A percentile compares a stretch with the other conserved stretches of the same genome.
Evolutionary conservation across 179 eudicot genomes (phyloP).

Genomic region (Beta corolliflora): DNA sequence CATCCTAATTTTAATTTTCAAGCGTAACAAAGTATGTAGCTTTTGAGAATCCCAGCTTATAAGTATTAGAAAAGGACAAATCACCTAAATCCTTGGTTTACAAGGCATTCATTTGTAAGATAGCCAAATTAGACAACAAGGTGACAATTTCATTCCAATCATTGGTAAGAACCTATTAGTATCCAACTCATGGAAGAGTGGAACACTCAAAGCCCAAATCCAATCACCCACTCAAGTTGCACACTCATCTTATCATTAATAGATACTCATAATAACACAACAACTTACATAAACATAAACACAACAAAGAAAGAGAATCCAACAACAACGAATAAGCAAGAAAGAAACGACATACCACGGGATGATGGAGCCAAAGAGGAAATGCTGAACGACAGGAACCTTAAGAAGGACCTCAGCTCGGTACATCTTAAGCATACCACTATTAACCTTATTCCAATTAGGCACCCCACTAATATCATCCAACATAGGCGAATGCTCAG

Average conservation of each 20-base stretch:
- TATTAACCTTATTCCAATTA: slow-evolving; percentile 85
- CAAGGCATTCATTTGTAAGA: too few species aligned
- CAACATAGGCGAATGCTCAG: slow-evolving; percentile 93
- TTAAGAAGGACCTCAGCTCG: slow-evolving; percentile 90
- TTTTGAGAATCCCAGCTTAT: too few species aligned
- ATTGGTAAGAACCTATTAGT: too few species aligned
- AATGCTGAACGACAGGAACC: slow-evolving; percentile 97
- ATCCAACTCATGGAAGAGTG: too few species aligned
- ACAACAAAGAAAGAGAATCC: neutral
- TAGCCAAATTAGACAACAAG: too few species aligned
- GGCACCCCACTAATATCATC: slow-evolving; percentile 94
- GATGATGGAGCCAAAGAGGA: slow-evolving; percentile 85
- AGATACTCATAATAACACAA: neutral
- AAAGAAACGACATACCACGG: slow-evolving; percentile 53
- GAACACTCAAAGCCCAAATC: too few species aligned
- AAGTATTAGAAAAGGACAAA: too few species aligned
- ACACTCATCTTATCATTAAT: too few species aligned
- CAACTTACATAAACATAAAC: neutral
- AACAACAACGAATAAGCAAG: too few species aligned
- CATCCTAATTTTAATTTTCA: neutral
- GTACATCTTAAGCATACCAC: slow-evolving; percentile 96
- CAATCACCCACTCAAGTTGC: too few species aligned
- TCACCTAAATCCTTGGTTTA: too few species aligned
- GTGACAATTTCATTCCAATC: too few species aligned
- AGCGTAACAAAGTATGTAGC: neutral